These are phyloP conservation scores for Harringtonia aguacate DNA, from an alignment of 2,329 filamentous ascomycete genomes.

Conservation along the genomic window DNA sequence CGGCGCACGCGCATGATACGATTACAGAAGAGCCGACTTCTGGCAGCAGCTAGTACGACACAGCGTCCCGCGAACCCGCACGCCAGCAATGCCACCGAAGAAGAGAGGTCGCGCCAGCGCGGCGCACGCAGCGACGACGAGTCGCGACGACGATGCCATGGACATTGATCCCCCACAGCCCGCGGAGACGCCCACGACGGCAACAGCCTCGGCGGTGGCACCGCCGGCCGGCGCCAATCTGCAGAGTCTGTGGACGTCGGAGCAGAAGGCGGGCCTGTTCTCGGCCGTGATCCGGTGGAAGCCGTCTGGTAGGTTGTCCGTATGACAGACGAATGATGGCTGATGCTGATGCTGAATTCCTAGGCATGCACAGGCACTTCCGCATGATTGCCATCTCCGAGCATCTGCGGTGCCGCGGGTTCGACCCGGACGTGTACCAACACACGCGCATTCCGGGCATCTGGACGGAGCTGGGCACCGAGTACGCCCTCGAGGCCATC, in stretches of 20 bases:
- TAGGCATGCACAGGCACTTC: slow-evolving; percentile 89
- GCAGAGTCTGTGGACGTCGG: slow-evolving; percentile 82
- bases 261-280: slow-evolving; percentile 86
- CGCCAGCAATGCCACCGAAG: slow-evolving; percentile 43
- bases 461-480: slow-evolving; percentile 73
- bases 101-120: slow-evolving; percentile 52
- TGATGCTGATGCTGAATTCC: too few relatives aligned
- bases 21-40: too few relatives aligned
- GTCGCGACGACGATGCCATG: slow-evolving; percentile 48
- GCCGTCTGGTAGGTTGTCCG: slow-evolving; percentile 57
- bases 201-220: slow-evolving; percentile 20
- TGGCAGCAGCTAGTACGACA: too few relatives aligned
- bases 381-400: slow-evolving; percentile 80
- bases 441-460: slow-evolving; percentile 88
- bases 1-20: too few relatives aligned
- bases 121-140: slow-evolving; percentile 27
- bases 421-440: slow-evolving; percentile 54
- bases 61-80: not conserved
- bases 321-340: not conserved
- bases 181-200: slow-evolving; percentile 37
- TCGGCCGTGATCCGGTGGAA: slow-evolving; percentile 93
- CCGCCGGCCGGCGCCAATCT: slow-evolving; percentile 28
- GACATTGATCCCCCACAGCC: slow-evolving; percentile 45
- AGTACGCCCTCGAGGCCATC: slow-evolving; percentile 82
- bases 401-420: slow-evolving; percentile 69